These are phyloP conservation scores for Piper betle DNA, from an alignment of 164 flowering plant species.

Conservation along the genomic window DNA sequence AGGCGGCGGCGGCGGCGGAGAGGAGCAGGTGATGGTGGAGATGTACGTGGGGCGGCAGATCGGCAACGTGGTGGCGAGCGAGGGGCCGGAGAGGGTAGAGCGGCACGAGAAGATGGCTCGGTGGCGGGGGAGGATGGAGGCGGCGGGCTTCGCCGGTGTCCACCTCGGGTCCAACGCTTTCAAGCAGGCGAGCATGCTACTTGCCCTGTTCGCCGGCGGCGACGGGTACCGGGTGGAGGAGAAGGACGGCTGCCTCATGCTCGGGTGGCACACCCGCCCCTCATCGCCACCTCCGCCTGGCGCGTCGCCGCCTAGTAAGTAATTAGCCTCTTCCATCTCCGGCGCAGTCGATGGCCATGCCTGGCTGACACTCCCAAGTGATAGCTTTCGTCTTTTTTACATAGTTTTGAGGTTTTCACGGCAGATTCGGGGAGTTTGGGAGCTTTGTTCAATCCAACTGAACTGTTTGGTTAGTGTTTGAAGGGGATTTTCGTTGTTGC, in stretches of 20 bases:
- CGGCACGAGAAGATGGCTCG: constrained; percentile 58
- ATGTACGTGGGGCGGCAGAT: constrained; percentile 63
- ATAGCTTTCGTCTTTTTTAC: no score
- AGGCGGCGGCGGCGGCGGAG: constrained; percentile 26
- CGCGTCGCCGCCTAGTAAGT: not conserved
- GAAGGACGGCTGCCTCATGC: constrained; percentile 56
- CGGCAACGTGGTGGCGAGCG: constrained; percentile 73
- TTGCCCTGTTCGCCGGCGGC: constrained; percentile 55
- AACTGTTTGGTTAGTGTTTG: no score
- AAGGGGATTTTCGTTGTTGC: no score
- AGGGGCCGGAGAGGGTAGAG: constrained; percentile 63
- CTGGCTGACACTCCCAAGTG: no score
- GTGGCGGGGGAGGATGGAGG: constrained; percentile 44
- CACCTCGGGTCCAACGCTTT: constrained; percentile 77
- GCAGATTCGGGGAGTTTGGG: no score
- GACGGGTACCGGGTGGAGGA: constrained; percentile 79
- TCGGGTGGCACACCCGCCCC: constrained; percentile 79
- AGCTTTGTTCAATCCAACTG: no score
- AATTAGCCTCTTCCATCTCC: no score
- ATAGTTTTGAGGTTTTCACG: no score
- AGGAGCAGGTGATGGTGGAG: constrained; percentile 62
- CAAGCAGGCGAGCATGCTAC: constrained; percentile 68
- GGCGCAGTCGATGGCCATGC: no score
- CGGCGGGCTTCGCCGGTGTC: constrained; percentile 55
- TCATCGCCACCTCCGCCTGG: constrained; percentile 82